Evolutionary conservation across 768 basidiomycete genomes (phyloP).

Genomic region (Russula foetens): DNA sequence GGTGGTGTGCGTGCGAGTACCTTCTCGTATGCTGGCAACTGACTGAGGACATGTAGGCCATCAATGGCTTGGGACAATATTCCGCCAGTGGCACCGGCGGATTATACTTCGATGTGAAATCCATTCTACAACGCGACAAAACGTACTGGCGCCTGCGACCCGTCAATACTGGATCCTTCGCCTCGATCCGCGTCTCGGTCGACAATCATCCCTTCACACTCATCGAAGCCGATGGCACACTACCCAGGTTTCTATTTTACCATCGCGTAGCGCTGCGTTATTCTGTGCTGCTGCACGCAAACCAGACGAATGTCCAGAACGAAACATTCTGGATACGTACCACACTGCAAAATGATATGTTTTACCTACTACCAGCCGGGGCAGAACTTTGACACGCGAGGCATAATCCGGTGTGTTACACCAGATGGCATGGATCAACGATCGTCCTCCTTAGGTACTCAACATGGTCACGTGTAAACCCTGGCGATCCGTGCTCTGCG

Average conservation of each 20-base stretch:
- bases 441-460: background rate
- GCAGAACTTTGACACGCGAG: constrained; percentile 18
- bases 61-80: constrained; percentile 31
- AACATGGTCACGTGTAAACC: constrained; percentile 5
- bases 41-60: constrained; percentile 17
- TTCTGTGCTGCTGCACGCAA: constrained; percentile 38
- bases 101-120: constrained; percentile 25
- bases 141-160: constrained; percentile 42
- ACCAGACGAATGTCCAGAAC: constrained; percentile 31
- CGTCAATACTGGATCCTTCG: constrained; percentile 41
- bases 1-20: constrained; percentile 23
- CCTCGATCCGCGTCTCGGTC: constrained; percentile 37
- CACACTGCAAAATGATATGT: constrained; percentile 30
- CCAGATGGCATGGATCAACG: background rate
- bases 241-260: constrained; percentile 32
- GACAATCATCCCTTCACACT: constrained; percentile 40
- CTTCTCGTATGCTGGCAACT: background rate
- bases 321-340: constrained; percentile 34
- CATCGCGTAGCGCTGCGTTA: constrained; percentile 43
- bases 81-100: constrained; percentile 22
- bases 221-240: constrained; percentile 42
- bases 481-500: constrained; percentile 3
- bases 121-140: constrained; percentile 27
- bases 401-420: constrained; percentile 1
- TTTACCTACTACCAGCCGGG: constrained; percentile 21